These are phyloP conservation scores for Penicillium lividum DNA, from an alignment of 495 filamentous ascomycete species.

Conservation along the genomic window DNA sequence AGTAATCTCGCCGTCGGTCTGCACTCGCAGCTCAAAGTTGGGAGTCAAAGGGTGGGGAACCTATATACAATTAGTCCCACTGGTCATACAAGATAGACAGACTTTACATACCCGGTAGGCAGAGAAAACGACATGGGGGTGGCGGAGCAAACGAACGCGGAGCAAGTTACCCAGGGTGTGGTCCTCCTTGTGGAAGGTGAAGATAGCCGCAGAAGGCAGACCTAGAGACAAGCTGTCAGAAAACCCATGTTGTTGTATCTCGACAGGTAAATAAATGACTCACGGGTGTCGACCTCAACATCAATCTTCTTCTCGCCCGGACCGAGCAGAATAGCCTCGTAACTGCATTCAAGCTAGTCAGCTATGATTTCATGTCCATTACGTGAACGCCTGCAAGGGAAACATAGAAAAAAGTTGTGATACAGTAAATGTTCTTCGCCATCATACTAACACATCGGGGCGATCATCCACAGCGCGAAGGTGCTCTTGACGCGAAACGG, in stretches of 20 bases:
- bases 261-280: conserved; percentile 31
- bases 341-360: conserved; percentile 52
- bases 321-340: conserved; percentile 84
- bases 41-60: conserved; percentile 83
- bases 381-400: not conserved
- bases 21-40: conserved; percentile 82
- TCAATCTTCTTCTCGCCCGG: conserved; percentile 92
- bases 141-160: conserved; percentile 74
- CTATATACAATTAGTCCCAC: conserved; percentile 37
- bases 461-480: conserved; percentile 11
- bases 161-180: conserved; percentile 94
- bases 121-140: conserved; percentile 76
- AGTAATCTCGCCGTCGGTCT: conserved; percentile 84
- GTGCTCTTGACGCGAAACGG: conserved; percentile 6
- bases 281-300: conserved; percentile 82
- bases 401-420: not conserved
- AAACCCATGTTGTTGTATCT: conserved; percentile 1
- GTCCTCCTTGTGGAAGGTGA: conserved; percentile 95
- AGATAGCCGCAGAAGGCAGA: conserved; percentile 78
- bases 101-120: conserved; percentile 74
- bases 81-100: not conserved
- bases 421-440: not conserved
- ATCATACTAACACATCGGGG: conserved; percentile 24
- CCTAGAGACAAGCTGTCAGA: conserved; percentile 48
- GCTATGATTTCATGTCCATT: not conserved